Percentiles rank a stretch among this genome's conserved stretches.
Conservation (phyloP, 352 stramenopile species). For the Aphanomyces stellatus region DNA sequence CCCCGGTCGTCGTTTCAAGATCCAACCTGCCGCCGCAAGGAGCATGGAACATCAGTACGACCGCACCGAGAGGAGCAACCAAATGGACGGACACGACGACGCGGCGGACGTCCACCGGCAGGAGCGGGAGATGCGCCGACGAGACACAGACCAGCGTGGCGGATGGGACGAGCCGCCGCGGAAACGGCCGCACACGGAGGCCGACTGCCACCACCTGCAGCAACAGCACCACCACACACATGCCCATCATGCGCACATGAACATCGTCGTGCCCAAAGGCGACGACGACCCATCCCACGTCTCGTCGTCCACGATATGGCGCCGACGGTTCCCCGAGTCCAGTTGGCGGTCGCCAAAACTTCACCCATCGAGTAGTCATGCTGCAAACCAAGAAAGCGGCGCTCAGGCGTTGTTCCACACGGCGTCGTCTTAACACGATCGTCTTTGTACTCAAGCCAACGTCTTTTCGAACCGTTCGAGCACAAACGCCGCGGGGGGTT, state of each 20-base stretch:
- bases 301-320: constrained; percentile 6
- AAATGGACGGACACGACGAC: neutral
- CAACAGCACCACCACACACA: neutral
- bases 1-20: too few species aligned
- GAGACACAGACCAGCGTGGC: neutral
- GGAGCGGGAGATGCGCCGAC: neutral
- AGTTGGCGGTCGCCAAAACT: constrained; percentile 12
- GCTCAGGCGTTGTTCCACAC: neutral
- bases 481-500: neutral
- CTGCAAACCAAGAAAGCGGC: constrained; percentile 4
- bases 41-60: too few species aligned
- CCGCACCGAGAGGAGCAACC: neutral
- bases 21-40: too few species aligned
- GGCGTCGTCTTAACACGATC: neutral
- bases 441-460: neutral
- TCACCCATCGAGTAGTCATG: neutral
- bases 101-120: neutral
- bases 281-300: neutral
- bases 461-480: constrained; percentile 6
- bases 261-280: neutral
- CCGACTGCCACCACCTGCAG: neutral
- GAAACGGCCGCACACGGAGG: neutral
- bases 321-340: constrained; percentile 3
- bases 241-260: neutral
- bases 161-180: neutral